Evolutionary conservation across 352 stramenopile species (phyloP).

Genomic region (Globisporangium parvum): DNA sequence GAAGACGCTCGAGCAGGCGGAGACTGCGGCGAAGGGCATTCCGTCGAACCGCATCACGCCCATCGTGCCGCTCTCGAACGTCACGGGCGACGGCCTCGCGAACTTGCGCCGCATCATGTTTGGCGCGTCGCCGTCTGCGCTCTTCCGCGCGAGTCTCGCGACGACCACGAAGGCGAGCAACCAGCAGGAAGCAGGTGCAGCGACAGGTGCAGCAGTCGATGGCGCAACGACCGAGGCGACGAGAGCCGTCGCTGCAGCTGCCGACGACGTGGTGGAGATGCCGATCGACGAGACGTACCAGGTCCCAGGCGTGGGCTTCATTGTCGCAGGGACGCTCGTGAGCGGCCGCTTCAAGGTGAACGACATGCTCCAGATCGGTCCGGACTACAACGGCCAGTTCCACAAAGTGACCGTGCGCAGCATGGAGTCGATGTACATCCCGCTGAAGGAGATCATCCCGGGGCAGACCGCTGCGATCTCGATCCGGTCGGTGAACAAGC

Average conservation of each 20-base stretch:
- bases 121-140: slow-evolving; percentile 52
- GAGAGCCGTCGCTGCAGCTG: slow-evolving; percentile 2
- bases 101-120: slow-evolving; percentile 74
- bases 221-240: background rate
- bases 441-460: slow-evolving; percentile 80
- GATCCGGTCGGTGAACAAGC: slow-evolving; percentile 88
- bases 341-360: slow-evolving; percentile 87
- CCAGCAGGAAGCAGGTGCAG: slow-evolving; percentile 13
- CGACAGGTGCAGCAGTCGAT: slow-evolving; percentile 2
- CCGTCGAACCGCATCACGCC: slow-evolving; percentile 92
- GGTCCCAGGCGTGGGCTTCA: slow-evolving; percentile 92
- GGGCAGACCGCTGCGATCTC: slow-evolving; percentile 85
- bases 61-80: slow-evolving; percentile 96
- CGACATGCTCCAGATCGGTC: slow-evolving; percentile 85
- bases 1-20: slow-evolving; percentile 81
- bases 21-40: slow-evolving; percentile 85
- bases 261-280: slow-evolving; percentile 68
- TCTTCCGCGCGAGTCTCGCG: slow-evolving; percentile 71
- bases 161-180: slow-evolving; percentile 58
- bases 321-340: slow-evolving; percentile 92
- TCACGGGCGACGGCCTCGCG: slow-evolving; percentile 92
- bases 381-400: slow-evolving; percentile 87
- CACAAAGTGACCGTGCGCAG: slow-evolving; percentile 80
- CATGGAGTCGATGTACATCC: slow-evolving; percentile 89
- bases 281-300: slow-evolving; percentile 87